Base-by-base conservation (phyloP, 495 filamentous ascomycete species). In the Tetracladium marchalianum region DNA sequence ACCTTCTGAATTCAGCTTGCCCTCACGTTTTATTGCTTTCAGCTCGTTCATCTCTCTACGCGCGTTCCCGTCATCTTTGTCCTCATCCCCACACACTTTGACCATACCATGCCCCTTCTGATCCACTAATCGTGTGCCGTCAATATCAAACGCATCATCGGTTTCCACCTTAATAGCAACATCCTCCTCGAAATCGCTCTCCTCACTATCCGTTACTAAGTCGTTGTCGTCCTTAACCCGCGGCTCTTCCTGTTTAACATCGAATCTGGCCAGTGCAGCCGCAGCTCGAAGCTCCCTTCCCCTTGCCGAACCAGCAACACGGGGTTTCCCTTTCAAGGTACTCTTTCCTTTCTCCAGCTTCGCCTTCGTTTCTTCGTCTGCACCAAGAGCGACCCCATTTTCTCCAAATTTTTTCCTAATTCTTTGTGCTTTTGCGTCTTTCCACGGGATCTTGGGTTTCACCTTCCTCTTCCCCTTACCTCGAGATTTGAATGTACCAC, bases 341-440 rank as follows among this genome's bases (percentile, higher is more conserved):
- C 41, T 54, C 50, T 74, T 80, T 1, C 83, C 83, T 12, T 73
- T 70, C 58, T 89, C 84, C 17, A 89, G 62, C 53, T 78, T 73
- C 4, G 67, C 64, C 54, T 81, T 81, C 24, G 66, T 62, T 15
- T 69, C 67, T 31, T 78, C 75, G 51, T 89, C 81, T 8, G 72
- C 81, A 8, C 85, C 86, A 7, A 90, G 63, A 1, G 72, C 62
- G 10, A 76, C 62, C 1, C 86, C 85, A 35, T 78, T 75, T 3
- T 66, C 67, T 4, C 85, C 86, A 53, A 90, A 90, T 56, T 88
- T 90, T 62, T 75, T 84, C 49, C 74, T 56, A 8, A 89, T 86
- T 35, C 78, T 64, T 22, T 75, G 63, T 55, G 84, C 75, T 52
- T 74, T 70, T 48, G 69, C 63, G 63, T 88, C 84, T 15, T 78